Evolutionary conservation across 441 rosid species (phyloP), one percentile per base, ranked within the genome.

Genomic region (Adansonia rubrostipa): DNA sequence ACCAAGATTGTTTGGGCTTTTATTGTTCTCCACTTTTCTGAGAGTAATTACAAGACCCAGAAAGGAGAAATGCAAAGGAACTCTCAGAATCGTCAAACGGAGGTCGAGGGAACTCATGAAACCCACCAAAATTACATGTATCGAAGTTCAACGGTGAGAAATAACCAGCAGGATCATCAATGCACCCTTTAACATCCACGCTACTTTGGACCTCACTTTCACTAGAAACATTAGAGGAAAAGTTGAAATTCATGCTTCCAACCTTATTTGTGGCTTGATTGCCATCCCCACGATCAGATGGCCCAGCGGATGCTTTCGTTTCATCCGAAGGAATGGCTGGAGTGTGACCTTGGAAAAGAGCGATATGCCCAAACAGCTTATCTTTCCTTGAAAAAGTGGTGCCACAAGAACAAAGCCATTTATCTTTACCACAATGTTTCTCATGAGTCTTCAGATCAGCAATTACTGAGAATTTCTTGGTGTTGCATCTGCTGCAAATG

Each of bases 391-490:
- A 93, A 78, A 95, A 95, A 0, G 97, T 93, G 0, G 99, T 93
- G 62, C 99, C 97, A 14, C 99, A 96, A 15, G 99, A 96, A 76
- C 99, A 96, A 48, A 96, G 92, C 99, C 98, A 96, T 82, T 90
- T 95, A 82, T 92, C 93, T 85, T 88, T 90, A 75, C 99, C 99
- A 70, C 98, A 96, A 73, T 96, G 99, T 86, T 96, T 96, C 89
- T 96, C 99, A 42, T 96, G 99, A 40, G 98, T 96, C 83, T 96
- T 96, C 57, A 96, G 94, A 84, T 93, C 98, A 3, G 98, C 98
- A 33, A 92, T 82, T 73, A 96, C 96, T 1, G 98, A 93, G 83
- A 96, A 96, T 73, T 89, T 96, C 92, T 96, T 96, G 74, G 93
- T 86, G 82, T 96, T 89, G 90, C 99, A 96, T 57, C 95, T 78